phyloP scores from a whole-genome alignment of 2,329 filamentous ascomycete genomes.

The Leptodontidium sp. region DNA sequence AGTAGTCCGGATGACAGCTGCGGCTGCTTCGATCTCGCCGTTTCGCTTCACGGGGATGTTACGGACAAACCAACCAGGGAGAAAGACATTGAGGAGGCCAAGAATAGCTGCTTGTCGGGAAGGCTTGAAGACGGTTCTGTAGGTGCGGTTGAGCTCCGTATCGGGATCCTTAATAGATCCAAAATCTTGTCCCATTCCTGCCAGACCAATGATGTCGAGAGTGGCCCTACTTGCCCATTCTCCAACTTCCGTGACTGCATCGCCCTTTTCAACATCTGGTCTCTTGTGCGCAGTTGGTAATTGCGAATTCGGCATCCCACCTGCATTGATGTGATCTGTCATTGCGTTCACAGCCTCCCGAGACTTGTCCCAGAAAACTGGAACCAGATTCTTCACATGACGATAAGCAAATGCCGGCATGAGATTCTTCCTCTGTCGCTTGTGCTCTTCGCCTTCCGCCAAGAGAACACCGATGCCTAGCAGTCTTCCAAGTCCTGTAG shows the following conservation, averaged over 20 bases:
- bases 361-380: slow-evolving; percentile 83
- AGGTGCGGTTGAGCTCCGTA: slow-evolving; percentile 65
- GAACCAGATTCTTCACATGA: slow-evolving; percentile 85
- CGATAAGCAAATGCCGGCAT: slow-evolving; percentile 87
- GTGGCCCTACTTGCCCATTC: slow-evolving; percentile 73
- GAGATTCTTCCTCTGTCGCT: slow-evolving; percentile 78
- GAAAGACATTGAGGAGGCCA: slow-evolving; percentile 64
- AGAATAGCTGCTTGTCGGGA: slow-evolving; percentile 61
- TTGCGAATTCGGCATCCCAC: slow-evolving; percentile 48
- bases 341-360: slow-evolving; percentile 72
- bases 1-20: slow-evolving; percentile 66
- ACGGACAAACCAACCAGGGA: slow-evolving; percentile 68
- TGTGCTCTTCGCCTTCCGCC: slow-evolving; percentile 92
- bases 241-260: slow-evolving; percentile 62
- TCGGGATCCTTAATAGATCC: slow-evolving; percentile 67
- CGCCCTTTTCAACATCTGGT: slow-evolving; percentile 37
- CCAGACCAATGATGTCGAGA: slow-evolving; percentile 78
- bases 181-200: slow-evolving; percentile 77
- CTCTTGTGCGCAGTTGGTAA: slow-evolving; percentile 32
- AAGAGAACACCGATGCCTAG: slow-evolving; percentile 78
- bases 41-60: slow-evolving; percentile 76
- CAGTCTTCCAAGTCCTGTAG: slow-evolving; percentile 65
- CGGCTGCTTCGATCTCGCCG: slow-evolving; percentile 64
- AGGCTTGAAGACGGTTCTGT: slow-evolving; percentile 63
- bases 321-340: slow-evolving; percentile 55